phyloP scores from a whole-genome alignment of 495 filamentous ascomycete species.

The Penicillium malachiteum region DNA sequence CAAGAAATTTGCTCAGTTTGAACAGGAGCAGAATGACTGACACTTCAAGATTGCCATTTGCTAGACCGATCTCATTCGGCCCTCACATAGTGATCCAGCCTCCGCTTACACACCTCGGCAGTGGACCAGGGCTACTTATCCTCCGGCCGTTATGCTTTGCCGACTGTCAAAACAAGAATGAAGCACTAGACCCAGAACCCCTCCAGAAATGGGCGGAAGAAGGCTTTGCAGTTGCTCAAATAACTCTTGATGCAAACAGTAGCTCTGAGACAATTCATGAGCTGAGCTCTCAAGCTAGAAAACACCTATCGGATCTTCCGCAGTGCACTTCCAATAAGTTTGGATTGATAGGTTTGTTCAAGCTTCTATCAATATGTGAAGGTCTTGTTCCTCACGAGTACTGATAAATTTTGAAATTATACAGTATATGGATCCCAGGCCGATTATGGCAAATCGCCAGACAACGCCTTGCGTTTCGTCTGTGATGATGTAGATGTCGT shows the following conservation, averaged over 20 bases:
- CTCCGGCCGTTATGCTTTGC: conserved; percentile 26
- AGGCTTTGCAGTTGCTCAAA: conserved; percentile 33
- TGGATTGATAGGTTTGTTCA: not conserved
- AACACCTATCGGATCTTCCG: not conserved
- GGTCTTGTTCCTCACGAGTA: not conserved
- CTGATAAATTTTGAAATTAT: not conserved
- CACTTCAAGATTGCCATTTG: conserved; percentile 3
- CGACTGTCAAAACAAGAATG: conserved; percentile 21
- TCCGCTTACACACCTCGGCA: conserved; percentile 55
- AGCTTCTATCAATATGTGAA: not conserved
- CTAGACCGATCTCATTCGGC: conserved; percentile 7
- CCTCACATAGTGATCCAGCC: conserved; percentile 38
- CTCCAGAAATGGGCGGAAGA: conserved; percentile 43
- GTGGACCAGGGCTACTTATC: conserved; percentile 55
- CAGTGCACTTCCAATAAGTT: not conserved
- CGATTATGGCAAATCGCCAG: not conserved
- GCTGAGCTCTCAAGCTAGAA: conserved; percentile 1
- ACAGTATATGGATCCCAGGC: not conserved
- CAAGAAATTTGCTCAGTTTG: not conserved
- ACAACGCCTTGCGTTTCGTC: not conserved
- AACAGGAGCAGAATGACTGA: not conserved
- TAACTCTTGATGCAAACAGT: conserved; percentile 19
- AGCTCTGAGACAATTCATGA: not conserved
- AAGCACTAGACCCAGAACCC: conserved; percentile 32
- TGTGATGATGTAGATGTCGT: not conserved